A percentile compares a stretch with the other conserved stretches of the same genome.
These are phyloP conservation scores for Hypoxylon sp. DNA, from an alignment of 2,329 filamentous ascomycete species.

Conservation along the genomic window DNA sequence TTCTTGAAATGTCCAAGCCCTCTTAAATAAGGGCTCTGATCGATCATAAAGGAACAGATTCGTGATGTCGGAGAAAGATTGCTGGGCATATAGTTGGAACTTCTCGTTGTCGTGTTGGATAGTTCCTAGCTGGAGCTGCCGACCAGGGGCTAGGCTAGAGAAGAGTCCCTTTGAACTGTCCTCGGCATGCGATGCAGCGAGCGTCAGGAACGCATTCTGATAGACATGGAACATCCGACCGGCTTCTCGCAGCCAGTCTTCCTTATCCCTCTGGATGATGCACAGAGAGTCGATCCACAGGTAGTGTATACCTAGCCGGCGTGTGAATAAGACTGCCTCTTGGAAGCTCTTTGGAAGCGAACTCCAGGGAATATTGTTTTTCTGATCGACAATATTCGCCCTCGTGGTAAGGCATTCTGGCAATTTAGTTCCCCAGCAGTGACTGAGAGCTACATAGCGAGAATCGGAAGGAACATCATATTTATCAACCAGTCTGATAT, in stretches of 20 bases:
- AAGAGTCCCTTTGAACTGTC: slow-evolving; percentile 8
- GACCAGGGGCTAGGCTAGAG: neutral
- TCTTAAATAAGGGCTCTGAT: slow-evolving; percentile 6
- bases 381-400: neutral
- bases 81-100: slow-evolving; percentile 8
- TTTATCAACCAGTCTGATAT: neutral
- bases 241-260: slow-evolving; percentile 11
- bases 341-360: slow-evolving; percentile 14
- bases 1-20: slow-evolving; percentile 20
- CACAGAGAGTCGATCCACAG: slow-evolving; percentile 21
- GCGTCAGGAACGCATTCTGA: slow-evolving; percentile 6
- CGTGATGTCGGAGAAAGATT: slow-evolving; percentile 2
- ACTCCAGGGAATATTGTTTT: slow-evolving; percentile 1
- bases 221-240: slow-evolving; percentile 15
- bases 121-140: neutral
- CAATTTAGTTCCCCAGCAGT: slow-evolving; percentile 8
- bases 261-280: slow-evolving; percentile 3
- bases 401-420: slow-evolving; percentile 8
- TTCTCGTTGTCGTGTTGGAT: neutral
- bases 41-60: neutral
- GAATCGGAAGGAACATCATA: neutral
- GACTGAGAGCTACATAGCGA: slow-evolving; percentile 13
- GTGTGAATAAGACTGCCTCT: slow-evolving; percentile 6
- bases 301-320: slow-evolving; percentile 7
- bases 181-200: slow-evolving; percentile 3